Base-by-base conservation (phyloP, 2,329 filamentous ascomycete genomes). In the Paracoccidioides lutzii region DNA sequence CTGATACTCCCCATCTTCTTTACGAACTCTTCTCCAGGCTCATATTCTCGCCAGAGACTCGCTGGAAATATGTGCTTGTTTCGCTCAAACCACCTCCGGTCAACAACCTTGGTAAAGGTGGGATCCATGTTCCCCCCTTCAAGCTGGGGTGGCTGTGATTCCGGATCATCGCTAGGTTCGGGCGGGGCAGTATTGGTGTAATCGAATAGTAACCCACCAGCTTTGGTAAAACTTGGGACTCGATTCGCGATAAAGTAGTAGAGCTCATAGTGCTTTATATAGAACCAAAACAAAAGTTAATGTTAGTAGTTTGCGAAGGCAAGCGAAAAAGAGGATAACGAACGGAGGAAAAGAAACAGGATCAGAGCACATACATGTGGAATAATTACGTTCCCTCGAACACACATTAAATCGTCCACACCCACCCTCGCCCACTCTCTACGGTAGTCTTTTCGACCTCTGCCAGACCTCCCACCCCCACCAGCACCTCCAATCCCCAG, bases 21-120 rank as follows among this genome's bases (percentile, higher is more conserved):
- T 57, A 72, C 69, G 60, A 75, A 95, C 64, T 96, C 87, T 70
- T 87, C 88, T 59, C 88, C 88, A 0, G 90, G 86, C 62, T 95
- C 90, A 69, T 95, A 98, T 60, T 95, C 87, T 64, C 90, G 88
- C 93, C 93, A 98, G 49, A 91, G 81, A 67, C 88, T 97, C 22
- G 91, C 91, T 0, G 93, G 93, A 69, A 91, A 98, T 57, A 98
- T 97, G 71, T 98, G 93, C 73, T 97, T 98, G 69, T 97, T 96
- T 66, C 84, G 82, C 75, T 96, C 90, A 69, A 96, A 98, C 93
- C 93, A 98, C 58, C 93, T 78, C 58, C 93, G 81, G 73, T 98
- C 91, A 3, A 98, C 91, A 3, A 98, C 90, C 68, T 96, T 97
- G 3, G 91, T 97, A 59, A 87, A 73, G 3, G 80, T 80, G 0